phyloP scores from a whole-genome alignment of 1,284 basidiomycete genomes.

The Leucoagaricus sp. region DNA sequence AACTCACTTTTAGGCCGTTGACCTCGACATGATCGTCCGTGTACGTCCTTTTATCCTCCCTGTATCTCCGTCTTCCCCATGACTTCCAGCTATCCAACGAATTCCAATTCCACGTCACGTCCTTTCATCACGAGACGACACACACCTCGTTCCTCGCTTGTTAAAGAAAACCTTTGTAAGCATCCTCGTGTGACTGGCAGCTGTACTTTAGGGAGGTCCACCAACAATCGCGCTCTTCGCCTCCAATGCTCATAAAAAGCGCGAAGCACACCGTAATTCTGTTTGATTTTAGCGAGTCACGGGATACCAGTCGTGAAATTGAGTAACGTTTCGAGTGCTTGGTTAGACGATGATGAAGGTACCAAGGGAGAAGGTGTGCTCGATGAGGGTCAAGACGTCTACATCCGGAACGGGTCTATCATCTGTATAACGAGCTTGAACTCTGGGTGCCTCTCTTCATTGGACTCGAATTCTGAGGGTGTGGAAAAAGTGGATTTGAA shows the following conservation, averaged over 20 bases:
- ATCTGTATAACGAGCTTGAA: conserved; percentile 17
- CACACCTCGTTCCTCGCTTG: conserved; percentile 61
- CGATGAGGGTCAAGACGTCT: conserved; percentile 14
- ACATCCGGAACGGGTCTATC: conserved; percentile 22
- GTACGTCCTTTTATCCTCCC: conserved; percentile 34
- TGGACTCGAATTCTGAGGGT: not conserved
- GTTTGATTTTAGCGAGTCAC: conserved; percentile 67
- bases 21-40: conserved; percentile 60
- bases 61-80: not conserved
- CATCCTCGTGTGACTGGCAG: not conserved
- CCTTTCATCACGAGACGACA: conserved; percentile 67
- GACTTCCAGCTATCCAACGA: conserved; percentile 67
- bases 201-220: conserved; percentile 28
- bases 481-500: conserved; percentile 31
- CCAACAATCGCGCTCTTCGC: conserved; percentile 65
- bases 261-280: conserved; percentile 70
- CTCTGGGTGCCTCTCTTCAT: not conserved
- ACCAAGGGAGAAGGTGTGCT: no score
- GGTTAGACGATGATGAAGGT: conserved; percentile 19
- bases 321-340: conserved; percentile 44
- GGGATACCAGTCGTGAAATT: conserved; percentile 60
- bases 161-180: conserved; percentile 56
- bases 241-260: conserved; percentile 56
- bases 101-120: conserved; percentile 62
- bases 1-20: conserved; percentile 60